Evolutionary conservation across 2,329 filamentous ascomycete species (phyloP).

Genomic region (Teratosphaeria epicoccoides): DNA sequence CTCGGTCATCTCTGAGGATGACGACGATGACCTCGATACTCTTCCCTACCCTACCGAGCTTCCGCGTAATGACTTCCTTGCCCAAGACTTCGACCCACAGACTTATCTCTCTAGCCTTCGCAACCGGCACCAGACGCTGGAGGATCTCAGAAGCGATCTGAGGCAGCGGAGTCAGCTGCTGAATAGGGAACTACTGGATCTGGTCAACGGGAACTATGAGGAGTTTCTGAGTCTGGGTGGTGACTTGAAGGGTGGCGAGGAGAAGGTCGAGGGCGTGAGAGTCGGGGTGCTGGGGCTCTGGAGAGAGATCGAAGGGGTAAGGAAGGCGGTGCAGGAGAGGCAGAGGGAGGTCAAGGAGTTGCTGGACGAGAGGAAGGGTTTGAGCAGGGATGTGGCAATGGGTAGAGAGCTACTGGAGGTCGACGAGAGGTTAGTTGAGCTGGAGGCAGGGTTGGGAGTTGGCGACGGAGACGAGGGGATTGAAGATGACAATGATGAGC

Average conservation of each 20-base stretch:
- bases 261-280: slow-evolving; percentile 79
- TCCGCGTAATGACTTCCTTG: slow-evolving; percentile 70
- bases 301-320: slow-evolving; percentile 68
- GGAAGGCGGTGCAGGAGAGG: slow-evolving; percentile 52
- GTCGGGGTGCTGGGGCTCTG: slow-evolving; percentile 79
- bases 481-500: slow-evolving; percentile 23
- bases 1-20: background rate
- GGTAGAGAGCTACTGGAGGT: slow-evolving; percentile 56
- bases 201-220: slow-evolving; percentile 92
- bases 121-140: slow-evolving; percentile 91
- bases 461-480: slow-evolving; percentile 18
- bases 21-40: background rate
- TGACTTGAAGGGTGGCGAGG: slow-evolving; percentile 76
- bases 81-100: slow-evolving; percentile 65
- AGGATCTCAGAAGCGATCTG: slow-evolving; percentile 80
- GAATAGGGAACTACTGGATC: slow-evolving; percentile 76
- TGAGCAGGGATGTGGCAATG: slow-evolving; percentile 53
- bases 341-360: slow-evolving; percentile 52
- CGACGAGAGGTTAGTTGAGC: slow-evolving; percentile 48
- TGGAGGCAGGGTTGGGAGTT: slow-evolving; percentile 56
- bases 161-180: slow-evolving; percentile 70
- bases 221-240: slow-evolving; percentile 77
- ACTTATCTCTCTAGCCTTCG: slow-evolving; percentile 72
- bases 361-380: slow-evolving; percentile 54
- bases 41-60: slow-evolving; percentile 1